Percentiles rank a stretch among this genome's conserved stretches.
phyloP scores from a whole-genome alignment of 129 eudicot genomes.

The Pulicaria dysenterica region DNA sequence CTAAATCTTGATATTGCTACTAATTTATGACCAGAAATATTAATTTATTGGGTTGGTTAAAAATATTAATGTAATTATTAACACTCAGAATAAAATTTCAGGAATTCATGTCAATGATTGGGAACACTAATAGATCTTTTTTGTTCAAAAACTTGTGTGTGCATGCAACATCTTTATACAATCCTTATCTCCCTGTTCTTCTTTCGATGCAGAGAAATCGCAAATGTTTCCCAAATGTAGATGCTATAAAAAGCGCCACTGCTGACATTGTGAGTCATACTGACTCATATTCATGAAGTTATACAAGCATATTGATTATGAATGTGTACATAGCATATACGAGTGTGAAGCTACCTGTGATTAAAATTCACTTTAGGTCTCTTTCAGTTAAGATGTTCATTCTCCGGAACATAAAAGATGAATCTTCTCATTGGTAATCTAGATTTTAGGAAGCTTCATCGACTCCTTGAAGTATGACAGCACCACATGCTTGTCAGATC shows the following conservation, averaged over 20 bases:
- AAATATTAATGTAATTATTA: not conserved
- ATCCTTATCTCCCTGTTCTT: constrained; percentile 19
- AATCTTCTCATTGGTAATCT: too few relatives aligned
- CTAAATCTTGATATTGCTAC: not conserved
- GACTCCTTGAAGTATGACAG: too few relatives aligned
- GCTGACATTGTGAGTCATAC: constrained; percentile 83
- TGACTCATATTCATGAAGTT: constrained; percentile 2
- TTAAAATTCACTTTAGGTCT: too few relatives aligned
- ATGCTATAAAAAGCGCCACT: constrained; percentile 92
- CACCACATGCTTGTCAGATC: too few relatives aligned
- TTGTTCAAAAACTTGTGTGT: constrained; percentile 2
- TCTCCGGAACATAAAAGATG: too few relatives aligned
- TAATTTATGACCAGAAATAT: not conserved
- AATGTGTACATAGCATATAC: too few relatives aligned
- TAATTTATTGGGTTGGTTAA: constrained; percentile 3
- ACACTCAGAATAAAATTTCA: not conserved
- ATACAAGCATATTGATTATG: not conserved
- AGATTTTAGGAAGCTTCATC: too few relatives aligned
- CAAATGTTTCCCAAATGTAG: constrained; percentile 81
- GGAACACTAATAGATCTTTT: not conserved
- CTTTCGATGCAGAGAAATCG: constrained; percentile 73
- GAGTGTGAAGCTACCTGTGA: too few relatives aligned
- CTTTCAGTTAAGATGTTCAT: too few relatives aligned
- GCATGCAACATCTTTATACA: constrained; percentile 2
- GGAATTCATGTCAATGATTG: constrained; percentile 8